phyloP scores from a whole-genome alignment of 805 yeast genomes.

The Candida schatavii region DNA sequence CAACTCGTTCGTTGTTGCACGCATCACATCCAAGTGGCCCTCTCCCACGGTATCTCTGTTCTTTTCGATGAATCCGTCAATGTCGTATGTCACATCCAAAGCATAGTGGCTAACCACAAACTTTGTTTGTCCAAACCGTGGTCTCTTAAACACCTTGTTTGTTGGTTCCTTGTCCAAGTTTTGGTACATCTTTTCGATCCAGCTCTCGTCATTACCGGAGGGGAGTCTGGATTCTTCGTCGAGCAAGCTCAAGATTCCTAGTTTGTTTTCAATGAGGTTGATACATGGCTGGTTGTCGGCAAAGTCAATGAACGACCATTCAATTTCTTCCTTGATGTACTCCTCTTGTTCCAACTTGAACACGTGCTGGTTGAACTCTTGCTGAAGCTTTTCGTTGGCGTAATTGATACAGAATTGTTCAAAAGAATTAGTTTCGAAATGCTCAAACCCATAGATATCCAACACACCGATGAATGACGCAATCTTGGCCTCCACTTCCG shows the following conservation, averaged over 20 bases:
- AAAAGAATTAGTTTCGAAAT: constrained; percentile 88
- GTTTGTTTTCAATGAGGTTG: constrained; percentile 79
- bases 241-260: constrained; percentile 82
- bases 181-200: constrained; percentile 87
- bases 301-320: constrained; percentile 95
- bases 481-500: constrained; percentile 57
- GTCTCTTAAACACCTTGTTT: constrained; percentile 78
- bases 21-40: constrained; percentile 85
- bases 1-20: constrained; percentile 63
- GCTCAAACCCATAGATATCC: constrained; percentile 97
- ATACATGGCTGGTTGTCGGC: constrained; percentile 97
- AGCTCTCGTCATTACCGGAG: constrained; percentile 86
- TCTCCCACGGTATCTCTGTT: constrained; percentile 97
- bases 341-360: constrained; percentile 97
- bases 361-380: constrained; percentile 95
- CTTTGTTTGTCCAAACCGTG: constrained; percentile 89
- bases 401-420: constrained; percentile 97
- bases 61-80: constrained; percentile 94
- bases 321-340: constrained; percentile 85
- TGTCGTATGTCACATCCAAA: constrained; percentile 85
- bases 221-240: constrained; percentile 97
- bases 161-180: constrained; percentile 78
- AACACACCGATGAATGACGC: constrained; percentile 88
- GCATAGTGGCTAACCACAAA: constrained; percentile 94
- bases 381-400: constrained; percentile 95